phyloP scores from a whole-genome alignment of 192 early-diverging fungal species.

The Coemansia interrupta region DNA sequence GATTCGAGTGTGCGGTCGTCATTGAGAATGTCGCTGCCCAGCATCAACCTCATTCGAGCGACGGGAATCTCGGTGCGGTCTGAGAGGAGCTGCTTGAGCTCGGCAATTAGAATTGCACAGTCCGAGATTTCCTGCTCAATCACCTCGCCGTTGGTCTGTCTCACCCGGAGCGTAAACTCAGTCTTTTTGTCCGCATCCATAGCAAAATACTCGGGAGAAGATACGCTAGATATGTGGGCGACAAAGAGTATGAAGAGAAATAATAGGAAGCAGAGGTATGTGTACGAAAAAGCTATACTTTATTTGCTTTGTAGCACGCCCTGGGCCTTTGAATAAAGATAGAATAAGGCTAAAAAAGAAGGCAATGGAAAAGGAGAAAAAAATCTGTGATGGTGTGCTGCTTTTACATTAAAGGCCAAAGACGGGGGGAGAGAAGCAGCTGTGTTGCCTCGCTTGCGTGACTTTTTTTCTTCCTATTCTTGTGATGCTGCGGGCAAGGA shows the following conservation, averaged over 20 bases:
- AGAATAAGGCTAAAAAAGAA: not conserved
- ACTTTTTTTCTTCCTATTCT: not conserved
- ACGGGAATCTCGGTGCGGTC: constrained; percentile 32
- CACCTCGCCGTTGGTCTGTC: constrained; percentile 31
- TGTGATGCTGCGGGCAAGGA: too few species aligned
- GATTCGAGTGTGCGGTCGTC: constrained; percentile 35
- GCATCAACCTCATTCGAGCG: constrained; percentile 37
- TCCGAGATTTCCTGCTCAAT: constrained; percentile 17
- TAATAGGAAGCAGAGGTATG: constrained; percentile 1
- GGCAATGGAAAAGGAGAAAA: not conserved
- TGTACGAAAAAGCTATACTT: not conserved
- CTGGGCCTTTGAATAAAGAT: not conserved
- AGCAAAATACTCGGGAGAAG: not conserved
- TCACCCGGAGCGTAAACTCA: constrained; percentile 23
- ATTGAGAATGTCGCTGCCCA: constrained; percentile 31
- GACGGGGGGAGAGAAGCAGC: too few species aligned
- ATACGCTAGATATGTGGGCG: not conserved
- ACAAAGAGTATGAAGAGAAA: constrained; percentile 2
- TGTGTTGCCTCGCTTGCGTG: not conserved
- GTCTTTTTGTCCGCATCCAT: constrained; percentile 10
- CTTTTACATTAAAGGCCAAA: too few species aligned
- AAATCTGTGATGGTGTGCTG: not conserved
- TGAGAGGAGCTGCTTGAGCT: constrained; percentile 28
- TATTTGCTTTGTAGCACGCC: too few species aligned
- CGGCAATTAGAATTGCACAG: constrained; percentile 12